Percentiles rank a stretch among this genome's conserved stretches.
These are phyloP conservation scores for Vitis cinerea DNA, from an alignment of 164 flowering plant species.

Conservation along the genomic window DNA sequence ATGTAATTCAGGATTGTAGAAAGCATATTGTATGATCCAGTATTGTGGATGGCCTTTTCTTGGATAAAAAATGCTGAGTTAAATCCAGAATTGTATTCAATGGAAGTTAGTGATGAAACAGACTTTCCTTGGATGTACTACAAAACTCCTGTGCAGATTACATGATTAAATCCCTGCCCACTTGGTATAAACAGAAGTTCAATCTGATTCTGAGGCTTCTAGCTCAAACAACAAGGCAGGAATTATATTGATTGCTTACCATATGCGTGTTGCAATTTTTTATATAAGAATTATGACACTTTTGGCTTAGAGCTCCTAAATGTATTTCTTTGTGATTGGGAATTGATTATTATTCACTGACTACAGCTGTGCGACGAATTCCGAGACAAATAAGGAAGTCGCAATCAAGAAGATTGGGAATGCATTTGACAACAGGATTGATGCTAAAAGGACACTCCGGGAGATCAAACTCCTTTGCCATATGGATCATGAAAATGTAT, in stretches of 20 bases:
- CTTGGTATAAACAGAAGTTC: not conserved
- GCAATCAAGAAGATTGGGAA: slow-evolving; percentile 81
- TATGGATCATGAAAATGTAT: slow-evolving; percentile 82
- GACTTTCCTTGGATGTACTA: not conserved
- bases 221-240: not conserved
- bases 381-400: slow-evolving; percentile 71
- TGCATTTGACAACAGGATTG: slow-evolving; percentile 77
- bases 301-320: not conserved
- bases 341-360: not conserved
- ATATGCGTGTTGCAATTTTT: not conserved
- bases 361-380: slow-evolving; percentile 61
- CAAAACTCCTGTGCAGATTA: not conserved
- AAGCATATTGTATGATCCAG: no score
- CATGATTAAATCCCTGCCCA: not conserved
- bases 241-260: not conserved
- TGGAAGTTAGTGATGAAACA: not conserved
- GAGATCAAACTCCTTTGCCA: slow-evolving; percentile 81
- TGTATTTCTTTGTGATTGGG: not conserved
- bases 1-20: no score
- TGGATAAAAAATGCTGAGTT: not conserved
- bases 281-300: not conserved
- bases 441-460: slow-evolving; percentile 76
- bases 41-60: no score
- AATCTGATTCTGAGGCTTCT: not conserved
- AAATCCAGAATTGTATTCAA: not conserved